These are phyloP conservation scores for Abrus pulchellus DNA, from an alignment of 306 rosid genomes.

Conservation along the genomic window DNA sequence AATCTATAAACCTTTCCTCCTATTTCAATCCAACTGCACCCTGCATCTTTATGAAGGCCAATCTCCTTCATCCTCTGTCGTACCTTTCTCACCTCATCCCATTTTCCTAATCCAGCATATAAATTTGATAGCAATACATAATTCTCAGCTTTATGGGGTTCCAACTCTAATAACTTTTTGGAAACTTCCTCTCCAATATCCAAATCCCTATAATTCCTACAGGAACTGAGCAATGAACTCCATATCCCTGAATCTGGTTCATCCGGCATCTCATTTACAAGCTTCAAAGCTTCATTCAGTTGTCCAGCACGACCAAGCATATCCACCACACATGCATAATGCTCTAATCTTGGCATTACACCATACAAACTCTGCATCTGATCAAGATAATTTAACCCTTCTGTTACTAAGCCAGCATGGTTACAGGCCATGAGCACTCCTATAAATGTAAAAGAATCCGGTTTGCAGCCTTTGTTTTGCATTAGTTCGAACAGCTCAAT, in stretches of 20 bases:
- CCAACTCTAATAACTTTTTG: conserved; percentile 61
- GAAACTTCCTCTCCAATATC: conserved; percentile 65
- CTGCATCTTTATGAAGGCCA: conserved; percentile 78
- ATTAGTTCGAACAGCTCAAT: conserved; percentile 71
- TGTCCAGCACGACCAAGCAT: conserved; percentile 83
- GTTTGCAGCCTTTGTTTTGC: conserved; percentile 60
- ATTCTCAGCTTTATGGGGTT: conserved; percentile 71
- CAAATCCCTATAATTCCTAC: conserved; percentile 69
- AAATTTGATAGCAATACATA: conserved; percentile 77
- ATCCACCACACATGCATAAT: conserved; percentile 83
- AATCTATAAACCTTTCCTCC: conserved; percentile 77
- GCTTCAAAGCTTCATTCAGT: conserved; percentile 70
- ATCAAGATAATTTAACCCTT: conserved; percentile 66
- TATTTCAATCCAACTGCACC: conserved; percentile 87
- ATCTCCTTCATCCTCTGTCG: conserved; percentile 75
- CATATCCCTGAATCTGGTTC: conserved; percentile 84
- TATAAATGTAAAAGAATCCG: conserved; percentile 76
- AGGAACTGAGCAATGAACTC: conserved; percentile 88
- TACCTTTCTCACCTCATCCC: conserved; percentile 76
- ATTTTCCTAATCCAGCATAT: conserved; percentile 75
- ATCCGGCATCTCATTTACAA: conserved; percentile 67
- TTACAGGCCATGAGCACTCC: conserved; percentile 84
- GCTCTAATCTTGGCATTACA: conserved; percentile 74
- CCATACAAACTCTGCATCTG: conserved; percentile 69
- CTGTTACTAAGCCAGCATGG: conserved; percentile 77